Conservation (phyloP, 257 asterid species). For the Salvia hispanica region DNA sequence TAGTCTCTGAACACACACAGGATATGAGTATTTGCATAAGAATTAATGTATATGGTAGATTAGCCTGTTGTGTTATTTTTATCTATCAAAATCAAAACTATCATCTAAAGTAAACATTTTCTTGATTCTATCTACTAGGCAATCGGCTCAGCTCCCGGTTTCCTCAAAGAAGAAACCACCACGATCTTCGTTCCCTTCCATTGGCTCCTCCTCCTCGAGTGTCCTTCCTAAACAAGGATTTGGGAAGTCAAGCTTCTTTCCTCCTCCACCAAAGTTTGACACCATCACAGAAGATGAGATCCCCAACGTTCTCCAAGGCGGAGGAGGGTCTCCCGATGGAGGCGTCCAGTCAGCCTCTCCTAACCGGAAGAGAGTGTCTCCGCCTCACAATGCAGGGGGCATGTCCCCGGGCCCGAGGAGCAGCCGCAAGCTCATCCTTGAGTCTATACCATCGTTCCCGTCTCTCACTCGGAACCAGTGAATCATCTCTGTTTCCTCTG, state of each 20-base stretch:
- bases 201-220: slow-evolving; percentile 51
- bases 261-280: slow-evolving; percentile 62
- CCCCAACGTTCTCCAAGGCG: slow-evolving; percentile 68
- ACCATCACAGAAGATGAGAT: slow-evolving; percentile 64
- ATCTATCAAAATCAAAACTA: no score
- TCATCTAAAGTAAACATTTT: no score
- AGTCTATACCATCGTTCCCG: slow-evolving; percentile 70
- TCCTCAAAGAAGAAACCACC: slow-evolving; percentile 69
- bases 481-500: slow-evolving; percentile 5
- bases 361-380: slow-evolving; percentile 75
- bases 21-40: no score
- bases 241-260: slow-evolving; percentile 47
- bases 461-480: slow-evolving; percentile 59
- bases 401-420: slow-evolving; percentile 48
- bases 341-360: slow-evolving; percentile 74
- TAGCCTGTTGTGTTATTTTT: no score
- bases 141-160: slow-evolving; percentile 48
- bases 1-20: no score
- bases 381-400: slow-evolving; percentile 46
- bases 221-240: slow-evolving; percentile 40
- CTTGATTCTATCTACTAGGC: slow-evolving; percentile 37
- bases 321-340: slow-evolving; percentile 47
- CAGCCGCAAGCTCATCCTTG: slow-evolving; percentile 69
- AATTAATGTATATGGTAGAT: no score
- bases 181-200: slow-evolving; percentile 48